These are phyloP conservation scores for Tuber calosporum DNA, from an alignment of 495 filamentous ascomycete genomes.

Conservation along the genomic window DNA sequence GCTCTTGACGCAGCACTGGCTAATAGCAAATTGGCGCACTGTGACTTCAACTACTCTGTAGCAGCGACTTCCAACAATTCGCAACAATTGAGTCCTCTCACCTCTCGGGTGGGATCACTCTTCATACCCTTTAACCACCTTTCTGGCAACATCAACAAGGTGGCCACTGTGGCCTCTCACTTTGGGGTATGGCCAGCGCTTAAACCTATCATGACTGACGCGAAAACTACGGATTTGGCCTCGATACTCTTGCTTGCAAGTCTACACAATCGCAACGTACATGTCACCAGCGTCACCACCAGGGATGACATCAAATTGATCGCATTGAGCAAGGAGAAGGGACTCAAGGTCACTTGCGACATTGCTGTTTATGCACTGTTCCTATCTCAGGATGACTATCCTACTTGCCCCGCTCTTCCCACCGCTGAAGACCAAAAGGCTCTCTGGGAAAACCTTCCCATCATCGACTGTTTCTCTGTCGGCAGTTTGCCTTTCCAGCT, in stretches of 20 bases:
- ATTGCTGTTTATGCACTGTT: conserved; percentile 76
- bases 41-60: conserved; percentile 82
- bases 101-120: conserved; percentile 69
- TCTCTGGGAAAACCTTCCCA: conserved; percentile 68
- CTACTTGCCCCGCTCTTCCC: conserved; percentile 60
- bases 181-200: conserved; percentile 72
- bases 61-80: conserved; percentile 70
- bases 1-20: conserved; percentile 68
- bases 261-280: conserved; percentile 74
- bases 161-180: conserved; percentile 71
- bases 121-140: conserved; percentile 86
- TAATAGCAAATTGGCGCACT: conserved; percentile 63
- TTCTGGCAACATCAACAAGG: conserved; percentile 79
- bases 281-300: conserved; percentile 73
- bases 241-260: conserved; percentile 73
- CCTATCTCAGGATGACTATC: conserved; percentile 66
- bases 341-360: conserved; percentile 76
- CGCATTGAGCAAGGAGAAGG: conserved; percentile 72
- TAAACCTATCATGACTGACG: conserved; percentile 81
- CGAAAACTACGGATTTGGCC: conserved; percentile 73
- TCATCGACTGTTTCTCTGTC: conserved; percentile 77
- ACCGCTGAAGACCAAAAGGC: conserved; percentile 65
- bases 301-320: conserved; percentile 78
- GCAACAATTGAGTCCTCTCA: conserved; percentile 64
- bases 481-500: conserved; percentile 78